Conservation (phyloP, 1,284 basidiomycete species). For the Serendipita sp. region DNA sequence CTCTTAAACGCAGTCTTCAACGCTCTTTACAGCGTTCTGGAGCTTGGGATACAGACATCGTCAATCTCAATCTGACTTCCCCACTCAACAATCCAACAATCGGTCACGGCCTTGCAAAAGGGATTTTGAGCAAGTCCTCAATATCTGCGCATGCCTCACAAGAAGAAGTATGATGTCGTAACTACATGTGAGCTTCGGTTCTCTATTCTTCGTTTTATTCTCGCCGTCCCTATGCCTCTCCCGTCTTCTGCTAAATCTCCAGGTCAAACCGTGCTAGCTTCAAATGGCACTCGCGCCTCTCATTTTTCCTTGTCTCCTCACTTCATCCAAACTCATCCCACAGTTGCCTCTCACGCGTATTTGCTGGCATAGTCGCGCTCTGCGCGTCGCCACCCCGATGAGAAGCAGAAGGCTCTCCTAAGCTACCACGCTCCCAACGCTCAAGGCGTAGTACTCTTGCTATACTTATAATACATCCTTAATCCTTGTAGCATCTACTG, state of each 20-base stretch:
- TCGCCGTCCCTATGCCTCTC: neutral
- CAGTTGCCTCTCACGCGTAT: no score
- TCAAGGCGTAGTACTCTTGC: neutral
- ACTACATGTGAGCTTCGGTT: neutral
- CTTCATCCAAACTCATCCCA: no score
- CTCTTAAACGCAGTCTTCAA: no score
- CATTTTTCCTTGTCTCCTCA: no score
- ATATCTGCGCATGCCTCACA: neutral
- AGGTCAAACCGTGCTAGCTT: neutral
- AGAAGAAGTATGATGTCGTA: neutral
- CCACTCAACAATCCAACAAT: no score
- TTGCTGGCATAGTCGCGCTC: no score
- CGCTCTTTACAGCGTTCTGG: no score
- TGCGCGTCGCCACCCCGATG: no score
- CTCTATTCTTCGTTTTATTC: neutral
- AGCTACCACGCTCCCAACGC: neutral
- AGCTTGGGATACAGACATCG: no score
- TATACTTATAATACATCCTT: neutral
- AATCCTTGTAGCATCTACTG: neutral
- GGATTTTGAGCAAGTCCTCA: neutral
- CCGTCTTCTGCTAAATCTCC: no score
- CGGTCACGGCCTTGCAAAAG: no score
- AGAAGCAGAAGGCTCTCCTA: neutral
- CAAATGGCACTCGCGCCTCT: neutral
- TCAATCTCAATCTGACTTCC: no score